Evolutionary conservation across 768 basidiomycete species (phyloP), one percentile per base, ranked within the genome.

Genomic region (Strobilomyces dryophilus): DNA sequence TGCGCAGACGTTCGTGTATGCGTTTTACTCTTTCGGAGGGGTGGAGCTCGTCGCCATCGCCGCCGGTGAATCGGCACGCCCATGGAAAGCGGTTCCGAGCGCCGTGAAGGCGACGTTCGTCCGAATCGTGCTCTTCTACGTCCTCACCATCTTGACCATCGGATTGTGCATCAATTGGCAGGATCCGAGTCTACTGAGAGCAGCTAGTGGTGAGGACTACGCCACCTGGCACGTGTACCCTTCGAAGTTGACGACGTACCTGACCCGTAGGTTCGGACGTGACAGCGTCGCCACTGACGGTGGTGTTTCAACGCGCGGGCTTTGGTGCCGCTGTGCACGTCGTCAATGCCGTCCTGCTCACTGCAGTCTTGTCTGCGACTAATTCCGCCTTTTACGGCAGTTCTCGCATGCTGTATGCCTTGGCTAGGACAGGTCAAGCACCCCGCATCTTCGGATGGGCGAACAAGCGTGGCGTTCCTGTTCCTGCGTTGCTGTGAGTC

Each of bases 1-100:
- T 63, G 76, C 78, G 8, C 78, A 78, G 59, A 79, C 77, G 5
- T 85, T 84, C 54, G 82, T 86, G 35, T 87, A 77, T 32, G 85
- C 85, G 12, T 86, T 86, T 55, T 89, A 82, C 68, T 85, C 84
- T 8, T 84, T 79, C 65, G 82, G 79, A 17, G 83, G 84, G 17
- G 81, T 86, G 29, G 85, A 87, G 59, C 76, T 89, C 10, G 85
- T 88, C 39, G 80, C 84, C 3, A 67, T 89, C 31, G 85, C 86
- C n/a, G 85, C 86, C 10, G 83, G 84, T 32, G 87, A 88, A 70
- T 81, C 81, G 7, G 76, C 75, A 43, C 76, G 76, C 58, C 86
- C 86, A 1, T 74, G 83, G 68, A 81, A 81, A 64, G 68, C 81
- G 1, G 79, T 87, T 27, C 85, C 84, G 4, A 70, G 74, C 0